phyloP scores from a whole-genome alignment of 2,329 filamentous ascomycete species.

The Endothia cerciana region DNA sequence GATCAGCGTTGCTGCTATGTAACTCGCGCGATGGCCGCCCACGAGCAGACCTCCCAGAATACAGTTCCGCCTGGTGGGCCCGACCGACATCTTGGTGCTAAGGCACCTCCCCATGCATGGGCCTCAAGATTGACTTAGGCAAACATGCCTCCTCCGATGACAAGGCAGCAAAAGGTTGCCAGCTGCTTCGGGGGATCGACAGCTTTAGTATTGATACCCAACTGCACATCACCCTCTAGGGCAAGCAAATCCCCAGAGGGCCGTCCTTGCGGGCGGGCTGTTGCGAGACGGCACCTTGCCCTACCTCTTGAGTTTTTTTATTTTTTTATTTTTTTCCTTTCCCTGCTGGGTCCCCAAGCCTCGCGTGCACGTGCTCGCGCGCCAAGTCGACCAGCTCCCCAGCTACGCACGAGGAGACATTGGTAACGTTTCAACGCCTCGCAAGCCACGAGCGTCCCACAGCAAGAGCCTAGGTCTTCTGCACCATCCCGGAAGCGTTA shows the following conservation, averaged over 20 bases:
- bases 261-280: neutral
- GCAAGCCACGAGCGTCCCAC: neutral
- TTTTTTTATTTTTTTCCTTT: too few relatives aligned
- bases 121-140: neutral
- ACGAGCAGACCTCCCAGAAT: neutral
- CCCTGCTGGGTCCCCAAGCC: neutral
- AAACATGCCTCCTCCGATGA: neutral
- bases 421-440: constrained; percentile 13
- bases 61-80: neutral
- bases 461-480: neutral
- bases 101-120: neutral
- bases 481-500: neutral
- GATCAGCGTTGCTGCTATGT: neutral
- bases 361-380: constrained; percentile 6
- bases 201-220: neutral
- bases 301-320: too few relatives aligned
- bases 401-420: neutral
- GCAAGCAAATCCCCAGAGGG: neutral
- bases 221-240: neutral
- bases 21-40: neutral
- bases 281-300: neutral
- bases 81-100: neutral
- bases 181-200: neutral
- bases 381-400: neutral
- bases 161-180: neutral